Conservation (phyloP, 208 protist genomes). For the Trypanosoma brucei region DNA sequence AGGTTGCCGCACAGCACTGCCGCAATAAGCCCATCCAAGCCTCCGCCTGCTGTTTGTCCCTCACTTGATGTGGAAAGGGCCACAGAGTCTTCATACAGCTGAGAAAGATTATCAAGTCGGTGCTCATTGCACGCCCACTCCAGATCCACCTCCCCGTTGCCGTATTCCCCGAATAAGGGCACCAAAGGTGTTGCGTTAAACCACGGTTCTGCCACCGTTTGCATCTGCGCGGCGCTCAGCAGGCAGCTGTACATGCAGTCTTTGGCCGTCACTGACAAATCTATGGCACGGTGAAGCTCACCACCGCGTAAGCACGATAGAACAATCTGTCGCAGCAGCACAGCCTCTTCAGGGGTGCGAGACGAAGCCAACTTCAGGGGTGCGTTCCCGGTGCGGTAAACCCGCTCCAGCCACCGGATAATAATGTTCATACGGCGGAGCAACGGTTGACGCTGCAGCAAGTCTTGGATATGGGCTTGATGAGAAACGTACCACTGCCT, state of each 20-base stretch:
- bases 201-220: slow-evolving; percentile 73
- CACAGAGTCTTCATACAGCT: slow-evolving; percentile 64
- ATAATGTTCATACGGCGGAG: slow-evolving; percentile 63
- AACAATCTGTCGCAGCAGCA: slow-evolving; percentile 67
- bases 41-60: slow-evolving; percentile 12
- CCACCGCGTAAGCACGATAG: slow-evolving; percentile 65
- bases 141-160: slow-evolving; percentile 48
- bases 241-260: slow-evolving; percentile 74
- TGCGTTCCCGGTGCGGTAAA: slow-evolving; percentile 35
- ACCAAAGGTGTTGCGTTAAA: slow-evolving; percentile 44
- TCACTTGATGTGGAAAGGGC: slow-evolving; percentile 9
- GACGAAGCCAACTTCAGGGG: slow-evolving; percentile 15
- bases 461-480: slow-evolving; percentile 61
- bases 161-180: slow-evolving; percentile 84
- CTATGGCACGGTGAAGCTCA: slow-evolving; percentile 58
- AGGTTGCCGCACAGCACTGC: slow-evolving; percentile 70
- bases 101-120: slow-evolving; percentile 65
- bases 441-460: slow-evolving; percentile 50
- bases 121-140: slow-evolving; percentile 65
- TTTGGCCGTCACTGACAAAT: slow-evolving; percentile 35
- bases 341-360: slow-evolving; percentile 38
- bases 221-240: slow-evolving; percentile 74
- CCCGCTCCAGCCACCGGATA: slow-evolving; percentile 70
- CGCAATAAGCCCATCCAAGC: slow-evolving; percentile 57
- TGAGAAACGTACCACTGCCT: slow-evolving; percentile 82